Evolutionary conservation across 768 basidiomycete genomes (phyloP), one percentile per base, ranked within the genome.

Genomic region (Leccinum uliginosum): DNA sequence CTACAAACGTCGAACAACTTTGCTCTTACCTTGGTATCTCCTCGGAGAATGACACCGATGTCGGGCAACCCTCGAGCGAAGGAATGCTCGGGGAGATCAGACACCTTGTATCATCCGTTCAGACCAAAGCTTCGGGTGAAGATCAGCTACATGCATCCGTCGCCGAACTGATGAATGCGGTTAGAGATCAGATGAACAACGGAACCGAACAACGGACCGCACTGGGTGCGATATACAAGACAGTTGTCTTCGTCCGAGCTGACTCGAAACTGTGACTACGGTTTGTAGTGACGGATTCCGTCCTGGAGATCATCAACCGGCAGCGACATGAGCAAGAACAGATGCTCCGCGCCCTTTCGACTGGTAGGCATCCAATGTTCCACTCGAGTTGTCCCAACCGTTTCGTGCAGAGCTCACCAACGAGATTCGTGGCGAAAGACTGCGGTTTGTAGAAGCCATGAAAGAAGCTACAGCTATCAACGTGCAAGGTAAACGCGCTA

Each of bases 381-480:
- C 11, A 50, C 12, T 32, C 15, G 32, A 27, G 21, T 29, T 11
- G 23, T 26, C 24, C 53, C 7, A 56, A 56, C 14, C 5, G 27
- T 55, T 27, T 44, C 50, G 24, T 30, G 17, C 62, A 91, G 92
- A 91, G 67, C 79, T 95, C 21, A 86, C 86, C 3, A 80, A 82
- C 55, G 93, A 94, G 62, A 93, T 95, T 53, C 85, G 86, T 52
- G 91, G 93, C 1, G 92, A 94, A 71, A 74, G 91, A 48, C 72
- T 94, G 53, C 78, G 89, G 6, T 94, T 95, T 63, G 89, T 94
- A 6, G 93, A 95, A 64, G 91, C 93, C n/a, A 95, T 94, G 92
- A 90, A 90, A 67, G 89, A 93, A 62, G 93, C 91, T 1, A 95
- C 93, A 0, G 83, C 84, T 2, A 89, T 95, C 63, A 93, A 94